phyloP scores from a whole-genome alignment of 768 basidiomycete species.

The Dioszegia aurantiaca region DNA sequence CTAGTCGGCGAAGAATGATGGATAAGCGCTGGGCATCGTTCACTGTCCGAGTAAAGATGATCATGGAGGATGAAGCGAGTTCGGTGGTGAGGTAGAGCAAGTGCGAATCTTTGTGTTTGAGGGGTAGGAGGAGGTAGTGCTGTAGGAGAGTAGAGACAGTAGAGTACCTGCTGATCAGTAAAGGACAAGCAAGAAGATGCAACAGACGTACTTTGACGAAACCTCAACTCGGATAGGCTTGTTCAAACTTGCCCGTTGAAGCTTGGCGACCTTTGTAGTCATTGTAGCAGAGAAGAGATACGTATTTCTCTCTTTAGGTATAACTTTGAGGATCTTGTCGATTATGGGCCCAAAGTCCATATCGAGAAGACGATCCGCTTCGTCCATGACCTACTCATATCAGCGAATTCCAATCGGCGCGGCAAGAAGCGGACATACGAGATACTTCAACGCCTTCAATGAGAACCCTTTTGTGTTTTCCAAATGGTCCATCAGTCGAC shows the following conservation, averaged over 20 bases:
- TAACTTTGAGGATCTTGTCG: constrained; percentile 91
- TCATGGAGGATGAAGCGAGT: constrained; percentile 85
- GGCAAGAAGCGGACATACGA: constrained; percentile 59
- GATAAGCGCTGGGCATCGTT: constrained; percentile 85
- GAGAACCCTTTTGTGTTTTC: constrained; percentile 98
- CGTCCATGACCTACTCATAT: constrained; percentile 79
- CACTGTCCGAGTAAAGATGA: constrained; percentile 94
- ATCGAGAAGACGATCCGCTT: constrained; percentile 91
- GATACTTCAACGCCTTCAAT: constrained; percentile 75
- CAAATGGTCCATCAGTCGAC: constrained; percentile 85
- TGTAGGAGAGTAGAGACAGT: constrained; percentile 87
- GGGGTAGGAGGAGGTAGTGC: constrained; percentile 90
- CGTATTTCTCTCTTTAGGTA: constrained; percentile 90
- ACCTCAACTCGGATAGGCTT: constrained; percentile 95
- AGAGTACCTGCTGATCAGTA: constrained; percentile 68
- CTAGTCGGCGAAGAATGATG: constrained; percentile 81
- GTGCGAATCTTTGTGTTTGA: constrained; percentile 86
- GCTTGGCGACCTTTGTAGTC: constrained; percentile 96
- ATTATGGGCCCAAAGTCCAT: constrained; percentile 95
- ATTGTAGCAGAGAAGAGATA: constrained; percentile 98
- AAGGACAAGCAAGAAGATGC: constrained; percentile 58
- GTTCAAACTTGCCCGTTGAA: constrained; percentile 86
- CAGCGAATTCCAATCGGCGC: not conserved
- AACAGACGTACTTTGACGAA: constrained; percentile 70
- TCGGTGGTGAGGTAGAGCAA: constrained; percentile 84